Percentiles rank a stretch among this genome's conserved stretches.
Evolutionary conservation across 257 asterid genomes (phyloP).

Genomic region (Solanum sparsipilum): DNA sequence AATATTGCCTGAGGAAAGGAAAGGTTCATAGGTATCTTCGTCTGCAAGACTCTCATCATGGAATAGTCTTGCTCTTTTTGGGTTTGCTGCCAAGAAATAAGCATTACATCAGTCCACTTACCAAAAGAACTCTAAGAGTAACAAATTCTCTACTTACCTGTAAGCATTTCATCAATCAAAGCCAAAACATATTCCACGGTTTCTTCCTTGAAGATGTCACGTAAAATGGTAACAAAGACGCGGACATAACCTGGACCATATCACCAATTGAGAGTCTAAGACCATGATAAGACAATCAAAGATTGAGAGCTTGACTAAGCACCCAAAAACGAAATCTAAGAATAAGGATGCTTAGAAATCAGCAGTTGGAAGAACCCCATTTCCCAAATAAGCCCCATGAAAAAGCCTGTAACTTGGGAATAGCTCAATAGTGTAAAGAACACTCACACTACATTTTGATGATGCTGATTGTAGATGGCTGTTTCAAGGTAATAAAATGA

Average conservation of each 20-base stretch:
- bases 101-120: background rate
- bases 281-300: background rate
- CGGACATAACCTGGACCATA: slow-evolving; percentile 67
- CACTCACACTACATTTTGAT: too few species aligned
- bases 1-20: slow-evolving; percentile 70
- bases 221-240: slow-evolving; percentile 74
- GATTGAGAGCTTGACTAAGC: background rate
- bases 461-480: too few species aligned
- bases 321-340: background rate
- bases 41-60: slow-evolving; percentile 58
- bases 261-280: background rate
- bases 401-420: too few species aligned
- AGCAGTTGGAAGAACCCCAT: background rate
- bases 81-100: slow-evolving; percentile 50
- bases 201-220: slow-evolving; percentile 82
- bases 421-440: too few species aligned
- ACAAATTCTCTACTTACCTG: slow-evolving; percentile 32
- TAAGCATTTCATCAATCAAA: slow-evolving; percentile 77
- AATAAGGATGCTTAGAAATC: background rate
- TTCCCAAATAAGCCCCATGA: background rate
- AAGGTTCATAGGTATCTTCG: slow-evolving; percentile 83
- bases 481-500: too few species aligned
- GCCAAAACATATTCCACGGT: slow-evolving; percentile 86
- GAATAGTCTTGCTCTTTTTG: slow-evolving; percentile 75
- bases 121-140: background rate